Evolutionary conservation across 495 filamentous ascomycete species (phyloP).

Genomic region (Penicillium parvum): DNA sequence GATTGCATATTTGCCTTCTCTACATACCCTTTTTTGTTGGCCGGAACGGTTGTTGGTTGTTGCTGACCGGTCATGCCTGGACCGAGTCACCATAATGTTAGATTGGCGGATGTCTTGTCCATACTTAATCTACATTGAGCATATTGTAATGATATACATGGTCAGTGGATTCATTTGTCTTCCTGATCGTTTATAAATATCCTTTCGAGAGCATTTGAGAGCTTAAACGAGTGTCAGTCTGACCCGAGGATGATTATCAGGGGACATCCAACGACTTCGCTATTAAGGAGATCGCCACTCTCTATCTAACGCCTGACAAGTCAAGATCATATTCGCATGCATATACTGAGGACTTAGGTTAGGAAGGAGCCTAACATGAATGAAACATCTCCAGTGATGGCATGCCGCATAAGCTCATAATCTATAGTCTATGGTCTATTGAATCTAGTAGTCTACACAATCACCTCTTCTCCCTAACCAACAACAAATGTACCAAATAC

Average conservation of each 20-base stretch:
- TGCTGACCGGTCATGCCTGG: background rate
- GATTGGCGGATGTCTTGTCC: slow-evolving; percentile 8
- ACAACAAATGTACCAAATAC: slow-evolving; percentile 42
- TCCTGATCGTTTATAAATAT: no score
- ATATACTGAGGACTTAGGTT: no score
- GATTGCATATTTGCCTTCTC: slow-evolving; percentile 2
- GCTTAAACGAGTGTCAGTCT: background rate
- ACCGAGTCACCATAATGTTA: background rate
- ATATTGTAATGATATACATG: slow-evolving; percentile 11
- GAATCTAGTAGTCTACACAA: no score
- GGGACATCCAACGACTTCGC: no score
- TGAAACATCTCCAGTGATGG: no score
- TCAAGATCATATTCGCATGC: no score
- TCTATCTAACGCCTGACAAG: no score
- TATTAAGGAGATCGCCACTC: no score
- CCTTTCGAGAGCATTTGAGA: background rate
- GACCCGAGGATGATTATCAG: no score
- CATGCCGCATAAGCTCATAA: no score
- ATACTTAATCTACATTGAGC: slow-evolving; percentile 15
- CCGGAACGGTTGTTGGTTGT: slow-evolving; percentile 1
- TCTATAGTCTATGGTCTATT: no score
- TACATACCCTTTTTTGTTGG: slow-evolving; percentile 17
- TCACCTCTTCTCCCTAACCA: slow-evolving; percentile 22
- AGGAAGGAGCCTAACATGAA: no score
- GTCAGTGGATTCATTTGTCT: background rate